Evolutionary conservation across 441 rosid species (phyloP).

Genomic region (Pelargonium cotyledonis): DNA sequence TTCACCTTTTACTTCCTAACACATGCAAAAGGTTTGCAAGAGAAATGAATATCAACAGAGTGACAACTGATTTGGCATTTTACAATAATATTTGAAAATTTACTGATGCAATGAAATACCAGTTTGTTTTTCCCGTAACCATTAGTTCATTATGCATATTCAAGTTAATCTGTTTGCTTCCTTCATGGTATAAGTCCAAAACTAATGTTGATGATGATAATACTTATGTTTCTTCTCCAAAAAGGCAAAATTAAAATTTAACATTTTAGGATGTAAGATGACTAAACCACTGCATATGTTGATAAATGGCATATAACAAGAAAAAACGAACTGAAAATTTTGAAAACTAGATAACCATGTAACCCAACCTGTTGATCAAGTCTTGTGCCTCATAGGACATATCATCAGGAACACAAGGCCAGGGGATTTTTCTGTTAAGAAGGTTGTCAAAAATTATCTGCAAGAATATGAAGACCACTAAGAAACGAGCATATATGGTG

Average conservation of each 20-base stretch:
- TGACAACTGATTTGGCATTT: background rate
- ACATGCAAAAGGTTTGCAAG: background rate
- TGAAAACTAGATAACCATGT: constrained; percentile 11
- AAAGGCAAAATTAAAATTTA: background rate
- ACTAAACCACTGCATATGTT: background rate
- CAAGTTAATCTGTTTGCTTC: background rate
- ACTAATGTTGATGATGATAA: background rate
- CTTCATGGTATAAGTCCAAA: background rate
- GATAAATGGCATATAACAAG: background rate
- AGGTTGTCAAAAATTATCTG: constrained; percentile 84
- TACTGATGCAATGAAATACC: background rate
- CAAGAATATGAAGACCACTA: constrained; percentile 17
- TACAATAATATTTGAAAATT: background rate
- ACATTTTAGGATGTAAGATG: background rate
- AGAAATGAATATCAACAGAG: background rate
- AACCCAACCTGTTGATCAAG: constrained; percentile 65
- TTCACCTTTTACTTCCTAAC: background rate
- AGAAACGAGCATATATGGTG: background rate
- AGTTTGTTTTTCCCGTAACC: background rate
- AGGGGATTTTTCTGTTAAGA: constrained; percentile 71
- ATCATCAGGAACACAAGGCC: constrained; percentile 65
- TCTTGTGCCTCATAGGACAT: constrained; percentile 79
- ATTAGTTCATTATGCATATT: background rate
- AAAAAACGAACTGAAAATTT: constrained; percentile 11
- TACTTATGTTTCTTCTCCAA: background rate